Percentiles rank a stretch among this genome's conserved stretches.
Evolutionary conservation across 2,329 filamentous ascomycete species (phyloP).

Genomic region (Davidsoniella eucalypti): DNA sequence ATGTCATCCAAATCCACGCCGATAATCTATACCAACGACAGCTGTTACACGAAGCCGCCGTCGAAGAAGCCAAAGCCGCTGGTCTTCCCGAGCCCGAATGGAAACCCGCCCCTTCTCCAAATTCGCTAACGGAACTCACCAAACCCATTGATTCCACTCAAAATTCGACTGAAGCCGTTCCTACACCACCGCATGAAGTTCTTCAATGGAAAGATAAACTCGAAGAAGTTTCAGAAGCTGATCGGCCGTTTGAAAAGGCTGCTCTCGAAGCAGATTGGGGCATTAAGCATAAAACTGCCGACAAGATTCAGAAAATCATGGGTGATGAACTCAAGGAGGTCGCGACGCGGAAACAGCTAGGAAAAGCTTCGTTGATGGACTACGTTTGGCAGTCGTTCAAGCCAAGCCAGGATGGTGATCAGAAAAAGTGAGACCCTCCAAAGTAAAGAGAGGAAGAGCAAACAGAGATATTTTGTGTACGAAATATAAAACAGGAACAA

Average conservation of each 20-base stretch:
- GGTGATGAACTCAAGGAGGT: constrained; percentile 37
- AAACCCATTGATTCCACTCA: background rate
- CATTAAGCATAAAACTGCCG: constrained; percentile 42
- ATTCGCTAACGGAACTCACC: background rate
- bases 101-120: constrained; percentile 29
- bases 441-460: background rate
- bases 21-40: constrained; percentile 81
- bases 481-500: background rate
- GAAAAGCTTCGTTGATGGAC: constrained; percentile 29
- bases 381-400: constrained; percentile 21
- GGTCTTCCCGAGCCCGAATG: constrained; percentile 43
- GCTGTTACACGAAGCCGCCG: constrained; percentile 60
- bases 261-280: constrained; percentile 46
- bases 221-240: constrained; percentile 38
- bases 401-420: background rate
- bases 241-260: constrained; percentile 45
- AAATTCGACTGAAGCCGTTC: constrained; percentile 20
- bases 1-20: constrained; percentile 89
- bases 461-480: background rate
- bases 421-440: background rate
- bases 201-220: constrained; percentile 35
- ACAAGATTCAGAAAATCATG: constrained; percentile 37
- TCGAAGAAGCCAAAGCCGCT: constrained; percentile 51
- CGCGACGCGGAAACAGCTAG: constrained; percentile 39
- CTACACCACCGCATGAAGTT: constrained; percentile 19